Base-by-base conservation (phyloP, 805 yeast genomes). In the Kuraishia borneana region DNA sequence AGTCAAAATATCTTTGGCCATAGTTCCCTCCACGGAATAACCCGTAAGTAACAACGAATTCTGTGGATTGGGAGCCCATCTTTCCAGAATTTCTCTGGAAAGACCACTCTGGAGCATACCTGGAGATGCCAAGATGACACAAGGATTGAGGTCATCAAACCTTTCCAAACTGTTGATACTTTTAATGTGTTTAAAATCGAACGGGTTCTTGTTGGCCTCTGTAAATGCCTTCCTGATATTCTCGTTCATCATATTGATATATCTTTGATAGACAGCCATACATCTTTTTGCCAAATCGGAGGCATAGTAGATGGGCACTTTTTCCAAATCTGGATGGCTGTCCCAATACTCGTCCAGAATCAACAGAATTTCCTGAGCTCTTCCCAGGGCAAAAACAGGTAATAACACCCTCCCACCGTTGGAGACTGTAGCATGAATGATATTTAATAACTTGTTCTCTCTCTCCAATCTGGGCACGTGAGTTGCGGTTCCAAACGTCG, bases 41-140 rank as follows among this genome's bases (percentile, higher is more conserved):
- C 99, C 99, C 0, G 99, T 92, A 52, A 92, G 58, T 17, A 92
- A 71, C 18, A 87, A 76, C 2, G 94, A 65, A 47, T 92, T 92
- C 48, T 84, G 80, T 3, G 94, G 82, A 47, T 92, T 97, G 0
- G 99, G 98, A 4, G 95, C 88, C 99, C 99, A 92, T 53, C 81
- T 74, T 50, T 92, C 99, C 20, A 92, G 65, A 16, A 92, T 63
- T 45, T 83, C 92, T 45, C 99, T 68, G 0, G 96, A 85, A 3
- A 88, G 78, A 41, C 99, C 99, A 52, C 83, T 88, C 54, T 89
- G 98, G 32, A 92, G 64, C 99, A 92, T 92, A 53, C 99, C 99
- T 0, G 99, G 99, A 30, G 94, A 76, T 0, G 98, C 98, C 23
- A 92, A 72, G 57, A 92, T 88, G 16, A 92, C 97, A 44, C 95